Evolutionary conservation across 225 moss, liverwort and hornwort genomes (phyloP).

Genomic region (Lunularia cruciata): DNA sequence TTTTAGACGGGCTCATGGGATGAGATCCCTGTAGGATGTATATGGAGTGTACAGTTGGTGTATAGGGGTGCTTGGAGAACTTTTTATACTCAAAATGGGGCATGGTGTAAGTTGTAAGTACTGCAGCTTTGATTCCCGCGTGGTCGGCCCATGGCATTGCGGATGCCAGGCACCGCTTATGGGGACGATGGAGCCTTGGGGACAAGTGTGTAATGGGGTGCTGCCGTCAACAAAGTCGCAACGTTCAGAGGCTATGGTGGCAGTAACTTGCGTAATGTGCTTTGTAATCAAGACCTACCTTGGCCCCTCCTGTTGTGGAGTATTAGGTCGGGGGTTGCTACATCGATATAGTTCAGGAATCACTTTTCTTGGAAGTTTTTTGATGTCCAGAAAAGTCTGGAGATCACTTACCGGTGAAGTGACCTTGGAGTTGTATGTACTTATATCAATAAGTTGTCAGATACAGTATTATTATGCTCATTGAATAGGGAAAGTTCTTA

Average conservation of each 20-base stretch:
- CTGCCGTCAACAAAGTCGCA: background rate
- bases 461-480: slow-evolving; percentile 24
- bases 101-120: slow-evolving; percentile 1
- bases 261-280: background rate
- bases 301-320: background rate
- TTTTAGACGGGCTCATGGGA: background rate
- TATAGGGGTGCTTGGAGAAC: slow-evolving; percentile 21
- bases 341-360: slow-evolving; percentile 12
- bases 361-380: slow-evolving; percentile 20
- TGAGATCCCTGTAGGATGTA: slow-evolving; percentile 29
- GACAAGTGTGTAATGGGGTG: background rate
- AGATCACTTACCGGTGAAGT: slow-evolving; percentile 17
- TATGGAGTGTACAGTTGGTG: slow-evolving; percentile 33
- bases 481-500: slow-evolving; percentile 21
- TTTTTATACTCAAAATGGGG: slow-evolving; percentile 5
- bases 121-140: slow-evolving; percentile 10
- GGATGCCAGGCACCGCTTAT: background rate
- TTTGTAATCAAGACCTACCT: slow-evolving; percentile 14
- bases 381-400: slow-evolving; percentile 22
- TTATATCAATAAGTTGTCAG: slow-evolving; percentile 20
- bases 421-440: slow-evolving; percentile 28
- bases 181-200: background rate
- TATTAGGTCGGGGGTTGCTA: slow-evolving; percentile 5
- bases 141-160: slow-evolving; percentile 1
- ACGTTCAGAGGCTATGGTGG: background rate